These are phyloP conservation scores for Linum tenue DNA, from an alignment of 345 rosid species.

Conservation along the genomic window DNA sequence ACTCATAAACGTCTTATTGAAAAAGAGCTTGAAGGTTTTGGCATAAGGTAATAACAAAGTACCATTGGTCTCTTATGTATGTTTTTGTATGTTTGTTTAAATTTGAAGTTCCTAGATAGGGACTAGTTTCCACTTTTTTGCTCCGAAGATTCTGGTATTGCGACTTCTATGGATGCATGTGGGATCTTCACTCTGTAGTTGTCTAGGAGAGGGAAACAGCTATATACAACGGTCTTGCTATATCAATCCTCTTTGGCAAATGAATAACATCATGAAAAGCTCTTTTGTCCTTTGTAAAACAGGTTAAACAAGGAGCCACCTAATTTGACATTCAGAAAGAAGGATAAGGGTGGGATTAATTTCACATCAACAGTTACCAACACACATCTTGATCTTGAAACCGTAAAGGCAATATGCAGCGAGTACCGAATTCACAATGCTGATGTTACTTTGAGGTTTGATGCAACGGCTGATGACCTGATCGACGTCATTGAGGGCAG, in stretches of 20 bases:
- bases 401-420: conserved; percentile 94
- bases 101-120: background rate
- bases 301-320: conserved; percentile 99
- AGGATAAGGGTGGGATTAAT: conserved; percentile 96
- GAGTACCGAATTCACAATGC: conserved; percentile 96
- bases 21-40: conserved; percentile 98
- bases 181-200: too few species aligned
- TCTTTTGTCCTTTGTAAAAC: conserved; percentile 13
- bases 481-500: conserved; percentile 98
- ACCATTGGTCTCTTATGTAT: background rate
- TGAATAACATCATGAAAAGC: background rate
- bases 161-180: too few species aligned
- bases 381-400: conserved; percentile 87
- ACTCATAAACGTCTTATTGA: conserved; percentile 98
- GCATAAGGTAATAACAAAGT: conserved; percentile 59
- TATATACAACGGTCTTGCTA: conserved; percentile 6
- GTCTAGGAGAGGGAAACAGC: too few species aligned
- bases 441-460: conserved; percentile 82
- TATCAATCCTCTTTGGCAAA: conserved; percentile 7
- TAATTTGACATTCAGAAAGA: conserved; percentile 91
- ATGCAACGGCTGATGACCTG: conserved; percentile 98
- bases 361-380: conserved; percentile 73
- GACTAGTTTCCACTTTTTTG: too few species aligned
- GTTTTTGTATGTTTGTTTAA: background rate
- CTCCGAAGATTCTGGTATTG: too few species aligned